Conservation (phyloP, 495 filamentous ascomycete species). For the Penicillium antarcticum region DNA sequence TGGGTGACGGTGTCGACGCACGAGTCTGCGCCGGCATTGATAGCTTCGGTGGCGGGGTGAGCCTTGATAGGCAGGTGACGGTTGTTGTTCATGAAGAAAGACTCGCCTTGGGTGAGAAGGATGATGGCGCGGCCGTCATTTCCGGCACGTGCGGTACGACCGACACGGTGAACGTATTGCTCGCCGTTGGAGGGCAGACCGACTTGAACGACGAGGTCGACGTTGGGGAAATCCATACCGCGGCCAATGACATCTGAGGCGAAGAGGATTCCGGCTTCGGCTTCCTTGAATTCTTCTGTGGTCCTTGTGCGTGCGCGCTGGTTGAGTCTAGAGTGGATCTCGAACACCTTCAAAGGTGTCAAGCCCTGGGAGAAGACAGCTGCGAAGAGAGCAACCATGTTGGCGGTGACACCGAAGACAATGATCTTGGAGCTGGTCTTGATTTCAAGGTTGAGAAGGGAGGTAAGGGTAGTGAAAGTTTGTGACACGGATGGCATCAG, state of each 20-base stretch:
- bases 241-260: constrained; percentile 70
- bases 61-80: constrained; percentile 52
- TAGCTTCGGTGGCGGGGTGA: constrained; percentile 40
- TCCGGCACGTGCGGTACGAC: constrained; percentile 65
- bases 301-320: constrained; percentile 55
- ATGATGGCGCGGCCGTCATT: constrained; percentile 66
- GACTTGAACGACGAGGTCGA: constrained; percentile 85
- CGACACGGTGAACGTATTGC: constrained; percentile 86
- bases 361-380: constrained; percentile 44
- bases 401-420: constrained; percentile 65
- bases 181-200: constrained; percentile 69
- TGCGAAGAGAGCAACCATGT: constrained; percentile 55
- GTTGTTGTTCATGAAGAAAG: constrained; percentile 55
- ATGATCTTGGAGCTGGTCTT: constrained; percentile 58
- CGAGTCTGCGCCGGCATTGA: constrained; percentile 26
- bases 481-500: constrained; percentile 51
- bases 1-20: constrained; percentile 21
- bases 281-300: constrained; percentile 59
- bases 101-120: constrained; percentile 57
- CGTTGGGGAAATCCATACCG: constrained; percentile 93
- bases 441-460: constrained; percentile 44
- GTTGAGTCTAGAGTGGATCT: constrained; percentile 60
- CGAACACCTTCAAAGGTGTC: constrained; percentile 44
- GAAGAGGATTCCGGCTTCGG: constrained; percentile 54
- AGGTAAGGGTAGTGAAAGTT: constrained; percentile 49